A percentile compares a stretch with the other conserved stretches of the same genome.
These are phyloP conservation scores for Volvariella volvacea DNA, from an alignment of 1,284 basidiomycete species.

Conservation along the genomic window DNA sequence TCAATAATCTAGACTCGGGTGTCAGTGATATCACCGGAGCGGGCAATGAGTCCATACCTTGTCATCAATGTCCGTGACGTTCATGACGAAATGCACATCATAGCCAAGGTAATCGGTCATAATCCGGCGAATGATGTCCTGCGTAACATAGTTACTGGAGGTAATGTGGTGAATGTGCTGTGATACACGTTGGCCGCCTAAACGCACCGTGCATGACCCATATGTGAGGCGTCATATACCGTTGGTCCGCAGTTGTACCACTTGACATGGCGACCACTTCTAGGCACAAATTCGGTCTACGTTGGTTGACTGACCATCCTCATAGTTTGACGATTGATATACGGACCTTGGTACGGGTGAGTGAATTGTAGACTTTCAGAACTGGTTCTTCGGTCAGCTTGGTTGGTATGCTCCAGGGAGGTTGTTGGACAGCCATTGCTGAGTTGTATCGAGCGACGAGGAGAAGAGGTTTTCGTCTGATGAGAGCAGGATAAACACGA, in stretches of 20 bases:
- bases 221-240: conserved; percentile 97
- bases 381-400: conserved; percentile 48
- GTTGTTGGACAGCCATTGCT: conserved; percentile 40
- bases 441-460: conserved; percentile 6
- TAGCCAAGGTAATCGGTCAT: conserved; percentile 96
- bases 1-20: conserved; percentile 73
- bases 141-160: conserved; percentile 92
- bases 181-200: not conserved
- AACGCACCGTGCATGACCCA: conserved; percentile 92
- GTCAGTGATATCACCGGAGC: conserved; percentile 10
- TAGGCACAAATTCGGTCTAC: conserved; percentile 80
- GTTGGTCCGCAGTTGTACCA: conserved; percentile 99
- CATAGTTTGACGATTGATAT: not conserved
- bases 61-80: conserved; percentile 99
- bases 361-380: conserved; percentile 89
- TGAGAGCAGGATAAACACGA: conserved; percentile 1
- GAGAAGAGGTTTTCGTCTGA: not conserved
- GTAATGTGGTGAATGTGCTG: conserved; percentile 6
- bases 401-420: conserved; percentile 49
- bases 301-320: not conserved
- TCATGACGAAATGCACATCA: conserved; percentile 99
- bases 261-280: conserved; percentile 80
- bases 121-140: conserved; percentile 92
- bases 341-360: conserved; percentile 85
- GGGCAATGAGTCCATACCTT: conserved; percentile 53